Conservation (phyloP, 129 eudicot genomes). For the Flaveria robusta region DNA sequence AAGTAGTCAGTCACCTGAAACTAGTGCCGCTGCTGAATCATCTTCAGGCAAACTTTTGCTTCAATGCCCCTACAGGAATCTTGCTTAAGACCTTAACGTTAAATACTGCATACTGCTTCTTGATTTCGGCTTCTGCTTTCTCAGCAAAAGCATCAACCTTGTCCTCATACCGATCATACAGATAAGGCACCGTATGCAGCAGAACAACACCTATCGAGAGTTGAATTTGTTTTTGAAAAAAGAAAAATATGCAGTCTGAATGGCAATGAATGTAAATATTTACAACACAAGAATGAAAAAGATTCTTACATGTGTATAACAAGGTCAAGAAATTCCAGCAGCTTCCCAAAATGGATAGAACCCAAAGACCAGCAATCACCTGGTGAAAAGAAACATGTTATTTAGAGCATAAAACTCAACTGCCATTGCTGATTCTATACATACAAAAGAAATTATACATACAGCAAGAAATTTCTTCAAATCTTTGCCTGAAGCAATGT, state of each 20-base stretch:
- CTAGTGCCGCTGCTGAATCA: neutral
- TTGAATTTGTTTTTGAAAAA: neutral
- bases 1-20: constrained; percentile 29
- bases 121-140: constrained; percentile 71
- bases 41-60: constrained; percentile 48
- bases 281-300: neutral
- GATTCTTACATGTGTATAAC: constrained; percentile 63
- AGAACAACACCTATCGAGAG: constrained; percentile 53
- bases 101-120: constrained; percentile 82
- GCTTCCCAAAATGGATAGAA: constrained; percentile 63
- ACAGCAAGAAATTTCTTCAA: constrained; percentile 83
- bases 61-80: constrained; percentile 68
- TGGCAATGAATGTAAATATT: neutral
- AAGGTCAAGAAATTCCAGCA: constrained; percentile 67
- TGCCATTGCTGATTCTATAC: neutral
- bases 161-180: constrained; percentile 83
- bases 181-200: constrained; percentile 75
- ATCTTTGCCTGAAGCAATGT: constrained; percentile 81
- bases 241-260: neutral
- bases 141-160: constrained; percentile 74
- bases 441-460: constrained; percentile 26
- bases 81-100: constrained; percentile 75
- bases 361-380: constrained; percentile 87
- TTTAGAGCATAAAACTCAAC: neutral
- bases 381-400: constrained; percentile 14